Percentiles rank a stretch among this genome's conserved stretches.
Conservation (phyloP, 2,329 filamentous ascomycete genomes). For the Fusarium dlaminii region DNA sequence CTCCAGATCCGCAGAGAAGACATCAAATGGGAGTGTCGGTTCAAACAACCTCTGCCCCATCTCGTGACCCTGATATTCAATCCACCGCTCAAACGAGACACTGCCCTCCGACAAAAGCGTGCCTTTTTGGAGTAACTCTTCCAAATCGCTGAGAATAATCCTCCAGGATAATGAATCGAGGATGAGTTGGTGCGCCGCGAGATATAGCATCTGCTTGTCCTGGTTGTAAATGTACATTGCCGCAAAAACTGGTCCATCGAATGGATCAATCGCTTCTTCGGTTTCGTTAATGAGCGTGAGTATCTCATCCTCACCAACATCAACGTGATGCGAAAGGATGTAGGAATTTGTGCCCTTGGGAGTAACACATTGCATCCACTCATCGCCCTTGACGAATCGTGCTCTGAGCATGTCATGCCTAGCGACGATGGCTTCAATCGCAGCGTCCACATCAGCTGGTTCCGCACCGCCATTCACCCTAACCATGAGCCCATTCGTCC, state of each 20-base stretch:
- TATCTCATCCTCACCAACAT: slow-evolving; percentile 54
- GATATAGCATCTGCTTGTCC: slow-evolving; percentile 58
- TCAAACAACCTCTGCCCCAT: slow-evolving; percentile 44
- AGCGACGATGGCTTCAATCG: slow-evolving; percentile 58
- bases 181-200: slow-evolving; percentile 62
- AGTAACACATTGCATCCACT: slow-evolving; percentile 59
- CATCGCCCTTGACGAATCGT: slow-evolving; percentile 53
- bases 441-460: slow-evolving; percentile 57
- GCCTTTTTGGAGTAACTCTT: slow-evolving; percentile 58
- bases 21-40: slow-evolving; percentile 51
- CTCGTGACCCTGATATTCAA: slow-evolving; percentile 55
- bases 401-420: slow-evolving; percentile 63
- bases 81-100: slow-evolving; percentile 61
- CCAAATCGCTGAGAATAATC: slow-evolving; percentile 59
- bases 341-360: slow-evolving; percentile 55
- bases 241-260: slow-evolving; percentile 60
- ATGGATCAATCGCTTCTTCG: slow-evolving; percentile 58
- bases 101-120: slow-evolving; percentile 56
- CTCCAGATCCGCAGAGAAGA: slow-evolving; percentile 51
- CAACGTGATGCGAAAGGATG: slow-evolving; percentile 53
- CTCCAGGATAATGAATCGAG: slow-evolving; percentile 63
- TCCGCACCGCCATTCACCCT: slow-evolving; percentile 53
- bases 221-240: slow-evolving; percentile 60
- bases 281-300: slow-evolving; percentile 52
- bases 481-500: slow-evolving; percentile 62